Base-by-base conservation (phyloP, 1,284 basidiomycete species). In the Rhodotorula sp. region DNA sequence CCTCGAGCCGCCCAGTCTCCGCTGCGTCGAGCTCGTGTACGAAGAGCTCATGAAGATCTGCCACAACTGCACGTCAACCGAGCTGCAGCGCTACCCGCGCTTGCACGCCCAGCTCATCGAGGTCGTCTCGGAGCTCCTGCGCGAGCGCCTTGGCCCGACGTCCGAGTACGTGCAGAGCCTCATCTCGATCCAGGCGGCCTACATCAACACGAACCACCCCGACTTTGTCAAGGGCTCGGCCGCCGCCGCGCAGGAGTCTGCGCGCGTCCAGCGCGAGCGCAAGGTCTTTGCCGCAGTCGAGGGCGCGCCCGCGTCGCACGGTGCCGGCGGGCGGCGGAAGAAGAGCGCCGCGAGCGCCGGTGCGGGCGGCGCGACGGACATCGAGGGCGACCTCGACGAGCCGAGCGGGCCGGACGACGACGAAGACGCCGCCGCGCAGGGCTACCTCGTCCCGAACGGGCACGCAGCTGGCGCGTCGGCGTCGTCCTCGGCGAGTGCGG, bases 11-110 rank as follows among this genome's bases (percentile, higher is more conserved):
- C 96, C 97, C 12, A 91, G 91, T 82, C 82, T 97, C 82, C 87
- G 96, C 54, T 99, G 97, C 79, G 97, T 99, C 45, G 97, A 99
- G 82, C 84, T 99, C 74, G 97, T 99, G 17, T 99, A 99, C 81
- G 97, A 99, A 82, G 97, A 99, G 82, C 85, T 99, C 66, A 97
- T 99, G 80, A 98, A 98, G 86, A 97, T 99, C 72, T 99, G 97
- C 82, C 97, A 99, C 82, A 98, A 96, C 81, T 97, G 95, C 83
- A 97, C 95, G 13, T 91, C 90, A 80, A 82, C 87, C 64, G 97
- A 98, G 82, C 85, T 99, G n/a, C 91, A 95, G 86, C 89, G 96
- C 34, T 99, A 98, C 86, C 97, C 97, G 23, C 86, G 89, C 54
- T 83, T 99, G 41, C 94, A 98, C 79, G 89, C 95, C 0, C 94